Conservation (phyloP, 768 basidiomycete genomes). For the Tulasnella sp. region DNA sequence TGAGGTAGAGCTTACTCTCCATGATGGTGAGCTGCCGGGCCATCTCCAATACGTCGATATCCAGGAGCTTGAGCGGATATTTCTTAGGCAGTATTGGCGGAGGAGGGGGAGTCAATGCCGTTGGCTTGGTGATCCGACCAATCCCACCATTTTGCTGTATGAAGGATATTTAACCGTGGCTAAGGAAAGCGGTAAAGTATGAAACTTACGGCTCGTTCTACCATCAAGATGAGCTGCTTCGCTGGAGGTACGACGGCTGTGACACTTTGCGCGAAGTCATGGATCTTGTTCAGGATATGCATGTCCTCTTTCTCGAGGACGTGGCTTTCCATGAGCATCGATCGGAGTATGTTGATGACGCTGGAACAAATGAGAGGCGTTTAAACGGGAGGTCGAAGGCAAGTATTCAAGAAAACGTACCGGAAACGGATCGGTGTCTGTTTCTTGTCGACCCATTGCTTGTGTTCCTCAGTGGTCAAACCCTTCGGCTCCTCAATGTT, state of each 20-base stretch:
- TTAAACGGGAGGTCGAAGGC: neutral
- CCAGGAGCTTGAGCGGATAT: slow-evolving; percentile 56
- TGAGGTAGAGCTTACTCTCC: slow-evolving; percentile 76
- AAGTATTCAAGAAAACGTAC: slow-evolving; percentile 33
- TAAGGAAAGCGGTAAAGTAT: slow-evolving; percentile 1
- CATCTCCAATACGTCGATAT: slow-evolving; percentile 79
- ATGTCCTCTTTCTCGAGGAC: slow-evolving; percentile 78
- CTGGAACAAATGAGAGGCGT: slow-evolving; percentile 29
- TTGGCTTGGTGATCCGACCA: slow-evolving; percentile 39
- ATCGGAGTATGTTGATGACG: slow-evolving; percentile 80
- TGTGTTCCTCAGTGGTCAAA: slow-evolving; percentile 45
- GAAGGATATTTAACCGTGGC: slow-evolving; percentile 1
- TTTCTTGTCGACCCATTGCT: slow-evolving; percentile 76
- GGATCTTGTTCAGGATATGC: slow-evolving; percentile 69
- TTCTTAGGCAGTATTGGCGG: slow-evolving; percentile 61
- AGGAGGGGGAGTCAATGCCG: slow-evolving; percentile 50
- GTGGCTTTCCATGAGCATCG: slow-evolving; percentile 76
- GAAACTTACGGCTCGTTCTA: slow-evolving; percentile 70
- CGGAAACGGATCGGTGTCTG: slow-evolving; percentile 77
- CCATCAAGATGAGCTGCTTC: slow-evolving; percentile 57
- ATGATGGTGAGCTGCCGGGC: slow-evolving; percentile 88
- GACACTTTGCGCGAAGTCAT: slow-evolving; percentile 50
- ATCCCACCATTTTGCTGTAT: slow-evolving; percentile 35
- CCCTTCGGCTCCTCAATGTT: slow-evolving; percentile 60
- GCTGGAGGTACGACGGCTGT: slow-evolving; percentile 47